Evolutionary conservation across 306 rosid species (phyloP).

Genomic region (Cucurbita moschata): DNA sequence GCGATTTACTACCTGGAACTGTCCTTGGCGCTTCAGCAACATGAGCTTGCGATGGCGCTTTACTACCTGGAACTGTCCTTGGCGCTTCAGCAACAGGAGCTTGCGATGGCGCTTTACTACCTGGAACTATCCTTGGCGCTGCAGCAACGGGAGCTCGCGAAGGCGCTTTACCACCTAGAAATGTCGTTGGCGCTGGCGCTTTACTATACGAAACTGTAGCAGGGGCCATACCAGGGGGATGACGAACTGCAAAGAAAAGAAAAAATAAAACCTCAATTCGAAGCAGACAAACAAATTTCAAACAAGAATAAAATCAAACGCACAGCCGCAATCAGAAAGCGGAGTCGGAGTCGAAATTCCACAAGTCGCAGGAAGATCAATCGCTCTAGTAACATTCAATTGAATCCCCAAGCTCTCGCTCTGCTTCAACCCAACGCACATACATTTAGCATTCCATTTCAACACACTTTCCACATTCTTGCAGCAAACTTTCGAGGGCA

Average conservation of each 20-base stretch:
- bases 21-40: no score
- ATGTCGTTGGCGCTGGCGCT: background rate
- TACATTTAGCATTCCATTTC: background rate
- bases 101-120: background rate
- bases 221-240: background rate
- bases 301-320: background rate
- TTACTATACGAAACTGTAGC: background rate
- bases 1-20: background rate
- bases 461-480: background rate
- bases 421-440: background rate
- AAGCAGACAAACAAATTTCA: background rate
- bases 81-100: no score
- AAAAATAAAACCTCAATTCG: background rate
- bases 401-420: background rate
- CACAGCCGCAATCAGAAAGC: background rate
- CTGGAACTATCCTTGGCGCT: background rate
- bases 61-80: no score
- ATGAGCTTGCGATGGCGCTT: no score
- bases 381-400: background rate
- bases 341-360: background rate
- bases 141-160: no score
- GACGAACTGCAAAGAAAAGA: background rate
- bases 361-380: background rate
- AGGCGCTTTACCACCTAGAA: background rate
- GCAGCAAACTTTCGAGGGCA: background rate